Evolutionary conservation across 257 asterid species (phyloP), one percentile per base, ranked within the genome.

Genomic region (Orobanche coerulescens): DNA sequence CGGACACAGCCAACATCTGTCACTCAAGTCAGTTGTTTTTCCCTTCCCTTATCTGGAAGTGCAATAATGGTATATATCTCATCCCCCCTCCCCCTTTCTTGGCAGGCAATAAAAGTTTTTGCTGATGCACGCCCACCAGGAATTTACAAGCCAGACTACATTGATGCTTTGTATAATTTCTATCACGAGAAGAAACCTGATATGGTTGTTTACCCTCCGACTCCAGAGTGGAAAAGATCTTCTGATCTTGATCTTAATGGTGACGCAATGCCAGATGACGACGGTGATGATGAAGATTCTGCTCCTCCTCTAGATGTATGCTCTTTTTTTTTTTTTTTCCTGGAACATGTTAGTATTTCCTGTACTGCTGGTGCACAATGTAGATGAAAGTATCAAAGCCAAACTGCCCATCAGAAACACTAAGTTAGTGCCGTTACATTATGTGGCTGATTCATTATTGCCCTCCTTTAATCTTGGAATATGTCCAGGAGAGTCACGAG

Each of bases 41-140:
- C n/a, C n/a, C n/a, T 5, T 43, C 28, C 26, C 50, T 57, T 33
- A 8, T 28, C 37, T 65, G 0, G 33, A 39, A 18, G 55, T 47
- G 20, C 15, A 53, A 58, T 23, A 25, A 49, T 36, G 59, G 5
- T 55, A 22, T 59, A 40, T 58, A 39, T 50, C 54, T 36, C 55
- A 18, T 31, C 37, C 46, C 55, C 58, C 58, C 44, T 26, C n/a
- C n/a, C n/a, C n/a, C n/a, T 48, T 47, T 57, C 47, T 57, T 14
- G 67, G 71, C 75, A 88, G 98, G 99, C 96, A 40, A 83, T 93
- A 31, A 81, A 87, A 73, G 52, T 59, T 16, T 89, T 89, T 83
- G 47, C 96, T 42, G 96, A 89, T 26, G 94, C 95, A 69, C 96
- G 99, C 6, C 95, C 96, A 4, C 99, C 99, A 5, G 99, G 99